phyloP scores from a whole-genome alignment of 352 stramenopile species.

The Globisporangium polare region DNA sequence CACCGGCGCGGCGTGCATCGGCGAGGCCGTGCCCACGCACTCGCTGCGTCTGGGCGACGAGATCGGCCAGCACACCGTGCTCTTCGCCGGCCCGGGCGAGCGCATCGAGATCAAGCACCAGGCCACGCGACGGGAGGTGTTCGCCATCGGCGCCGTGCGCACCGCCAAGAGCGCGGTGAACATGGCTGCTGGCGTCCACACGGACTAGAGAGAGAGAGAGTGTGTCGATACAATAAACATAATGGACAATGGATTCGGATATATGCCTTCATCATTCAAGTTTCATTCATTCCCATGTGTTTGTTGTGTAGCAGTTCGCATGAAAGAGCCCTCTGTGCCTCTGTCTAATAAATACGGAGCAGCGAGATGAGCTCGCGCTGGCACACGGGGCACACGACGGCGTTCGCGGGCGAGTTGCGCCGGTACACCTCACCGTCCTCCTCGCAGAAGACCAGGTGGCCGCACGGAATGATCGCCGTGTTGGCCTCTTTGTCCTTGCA shows the following conservation, averaged over 20 bases:
- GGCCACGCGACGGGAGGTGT: conserved; percentile 73
- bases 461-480: conserved; percentile 74
- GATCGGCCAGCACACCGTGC: conserved; percentile 78
- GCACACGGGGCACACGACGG: conserved; percentile 72
- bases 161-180: conserved; percentile 49
- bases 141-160: conserved; percentile 73
- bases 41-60: conserved; percentile 78
- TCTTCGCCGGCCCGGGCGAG: conserved; percentile 73
- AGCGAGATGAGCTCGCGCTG: conserved; percentile 79
- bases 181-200: conserved; percentile 55
- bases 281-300: not conserved
- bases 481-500: conserved; percentile 74
- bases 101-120: conserved; percentile 85
- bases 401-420: conserved; percentile 33
- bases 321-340: conserved; percentile 1
- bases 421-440: conserved; percentile 72
- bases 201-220: conserved; percentile 29
- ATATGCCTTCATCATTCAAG: not conserved
- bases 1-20: conserved; percentile 55
- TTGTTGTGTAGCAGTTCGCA: not conserved
- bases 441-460: conserved; percentile 84
- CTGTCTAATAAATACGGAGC: conserved; percentile 64
- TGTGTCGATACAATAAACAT: not conserved
- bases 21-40: conserved; percentile 45
- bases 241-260: not conserved